Evolutionary conservation across 1,284 basidiomycete genomes (phyloP), one percentile per base, ranked within the genome.

Genomic region (Heterobasidion annosum): DNA sequence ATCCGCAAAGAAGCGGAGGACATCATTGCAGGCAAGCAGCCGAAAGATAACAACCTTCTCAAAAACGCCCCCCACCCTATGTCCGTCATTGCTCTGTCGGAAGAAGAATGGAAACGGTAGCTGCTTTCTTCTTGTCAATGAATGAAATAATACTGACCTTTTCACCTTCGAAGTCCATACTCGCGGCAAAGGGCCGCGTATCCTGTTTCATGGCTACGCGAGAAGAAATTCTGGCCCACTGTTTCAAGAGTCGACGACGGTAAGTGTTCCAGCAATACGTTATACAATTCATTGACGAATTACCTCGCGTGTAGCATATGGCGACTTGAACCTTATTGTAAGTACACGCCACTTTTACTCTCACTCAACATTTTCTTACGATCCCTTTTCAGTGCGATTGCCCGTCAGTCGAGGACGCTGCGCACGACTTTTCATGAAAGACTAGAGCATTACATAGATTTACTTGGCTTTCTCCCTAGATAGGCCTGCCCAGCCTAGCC

Each of bases 31-130:
- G 95, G 94, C 52, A 87, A 85, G 65, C 91, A 94, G 66, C 87
- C 91, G 2, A 85, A 78, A 66, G 88, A 89, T 60, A 90, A 91
- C 73, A 98, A 98, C 68, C 70, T 97, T 44, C 77, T 99, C 62
- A 94, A 88, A 72, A 94, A 97, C 65, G 93, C 96, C 0, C 96
- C 96, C 45, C 96, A 98, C 69, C 88, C 96, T 0, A 78, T 92
- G 44, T 81, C 85, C 45, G 78, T 87, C 45, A 76, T 98, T 53
- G 76, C 84, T 7, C 59, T 80, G 15, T 74, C 85, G 10, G 85
- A 86, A 52, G 78, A 78, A 53, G 77, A 93, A 58, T 99, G 96
- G 96, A 83, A 90, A 62, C 78, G 83, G 87, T 89, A 50, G 47
- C 82, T 42, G 13, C n/a, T 40, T 53, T 34, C 15, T 16, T 42